These are phyloP conservation scores for Acer saccharum DNA, from an alignment of 345 rosid species.

Conservation along the genomic window DNA sequence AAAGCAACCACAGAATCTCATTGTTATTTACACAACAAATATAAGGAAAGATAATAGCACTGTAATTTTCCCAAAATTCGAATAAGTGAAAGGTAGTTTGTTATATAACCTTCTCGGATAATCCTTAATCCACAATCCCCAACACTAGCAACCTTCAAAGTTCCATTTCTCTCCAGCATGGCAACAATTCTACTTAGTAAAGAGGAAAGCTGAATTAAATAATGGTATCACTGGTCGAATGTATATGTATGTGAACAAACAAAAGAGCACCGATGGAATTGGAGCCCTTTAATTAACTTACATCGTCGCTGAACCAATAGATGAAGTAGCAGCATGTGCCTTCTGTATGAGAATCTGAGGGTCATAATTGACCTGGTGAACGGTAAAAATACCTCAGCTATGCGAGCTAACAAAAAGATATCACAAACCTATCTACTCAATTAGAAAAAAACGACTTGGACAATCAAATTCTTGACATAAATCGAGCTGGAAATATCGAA, in stretches of 20 bases:
- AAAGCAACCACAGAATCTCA: slow-evolving; percentile 9
- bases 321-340: slow-evolving; percentile 77
- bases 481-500: background rate
- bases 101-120: slow-evolving; percentile 59
- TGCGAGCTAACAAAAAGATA: background rate
- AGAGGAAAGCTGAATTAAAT: slow-evolving; percentile 13
- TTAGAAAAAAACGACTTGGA: background rate
- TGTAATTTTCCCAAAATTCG: background rate
- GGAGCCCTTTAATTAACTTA: slow-evolving; percentile 40
- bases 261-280: background rate
- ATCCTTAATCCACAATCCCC: slow-evolving; percentile 89
- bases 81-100: background rate
- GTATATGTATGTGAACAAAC: background rate
- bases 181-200: slow-evolving; percentile 62
- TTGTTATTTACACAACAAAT: background rate
- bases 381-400: background rate
- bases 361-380: slow-evolving; percentile 65
- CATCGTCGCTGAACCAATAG: slow-evolving; percentile 81
- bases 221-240: background rate
- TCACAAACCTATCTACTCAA: background rate
- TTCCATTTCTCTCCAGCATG: slow-evolving; percentile 71
- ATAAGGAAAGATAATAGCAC: background rate
- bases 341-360: slow-evolving; percentile 77
- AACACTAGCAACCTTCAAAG: slow-evolving; percentile 68
- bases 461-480: background rate